Percentiles rank a stretch among this genome's conserved stretches.
Conservation (phyloP, 176 grass and related monocot species). For the Musa troglodytarum region DNA sequence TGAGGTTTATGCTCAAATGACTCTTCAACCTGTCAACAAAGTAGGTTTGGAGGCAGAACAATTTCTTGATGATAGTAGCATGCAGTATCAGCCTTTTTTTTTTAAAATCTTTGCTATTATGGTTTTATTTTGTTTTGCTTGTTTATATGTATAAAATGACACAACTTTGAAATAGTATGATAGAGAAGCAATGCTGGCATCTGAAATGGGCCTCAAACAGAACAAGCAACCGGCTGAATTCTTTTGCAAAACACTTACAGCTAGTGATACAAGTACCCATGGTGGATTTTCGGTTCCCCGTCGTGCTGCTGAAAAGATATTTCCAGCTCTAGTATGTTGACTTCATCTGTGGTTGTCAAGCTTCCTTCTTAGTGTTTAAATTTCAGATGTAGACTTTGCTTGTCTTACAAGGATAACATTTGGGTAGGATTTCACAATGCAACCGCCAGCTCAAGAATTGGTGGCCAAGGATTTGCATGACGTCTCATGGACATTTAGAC, state of each 20-base stretch:
- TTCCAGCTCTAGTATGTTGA: conserved; percentile 79
- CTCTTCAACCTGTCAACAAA: conserved; percentile 95
- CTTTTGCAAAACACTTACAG: conserved; percentile 91
- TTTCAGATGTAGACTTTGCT: conserved; percentile 25
- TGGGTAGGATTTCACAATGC: conserved; percentile 89
- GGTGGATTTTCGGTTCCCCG: conserved; percentile 93
- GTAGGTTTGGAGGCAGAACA: conserved; percentile 22
- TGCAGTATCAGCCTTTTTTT: neutral
- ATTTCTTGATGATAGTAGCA: too few relatives aligned
- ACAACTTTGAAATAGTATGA: conserved; percentile 51
- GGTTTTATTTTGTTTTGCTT: conserved; percentile 3
- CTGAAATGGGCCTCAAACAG: conserved; percentile 88
- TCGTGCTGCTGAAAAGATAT: conserved; percentile 89
- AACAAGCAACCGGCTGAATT: conserved; percentile 86
- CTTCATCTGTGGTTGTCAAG: conserved; percentile 15
- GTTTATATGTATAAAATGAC: conserved; percentile 21
- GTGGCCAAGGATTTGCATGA: conserved; percentile 94
- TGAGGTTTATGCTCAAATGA: conserved; percentile 99
- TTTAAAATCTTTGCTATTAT: neutral
- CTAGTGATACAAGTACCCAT: conserved; percentile 89
- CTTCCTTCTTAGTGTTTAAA: neutral
- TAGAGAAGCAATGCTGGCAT: conserved; percentile 79
- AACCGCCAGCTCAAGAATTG: conserved; percentile 92
- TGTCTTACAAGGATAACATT: conserved; percentile 57
- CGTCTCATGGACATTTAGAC: conserved; percentile 83